Conservation (phyloP, 495 filamentous ascomycete genomes). For the Ramalina peruviana region DNA sequence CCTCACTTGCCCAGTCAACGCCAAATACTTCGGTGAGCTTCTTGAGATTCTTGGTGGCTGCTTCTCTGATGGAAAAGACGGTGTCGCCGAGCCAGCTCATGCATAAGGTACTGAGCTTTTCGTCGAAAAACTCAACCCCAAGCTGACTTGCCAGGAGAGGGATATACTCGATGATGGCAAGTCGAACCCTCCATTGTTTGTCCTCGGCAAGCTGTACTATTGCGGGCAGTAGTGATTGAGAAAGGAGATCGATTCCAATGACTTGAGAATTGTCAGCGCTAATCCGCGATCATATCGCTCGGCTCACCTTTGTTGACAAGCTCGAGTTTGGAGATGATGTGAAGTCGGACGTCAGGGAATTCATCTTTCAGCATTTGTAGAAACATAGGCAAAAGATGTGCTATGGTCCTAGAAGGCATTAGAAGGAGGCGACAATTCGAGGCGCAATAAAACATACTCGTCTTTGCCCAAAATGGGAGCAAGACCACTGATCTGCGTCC, state of each 20-base stretch:
- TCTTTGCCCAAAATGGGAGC: conserved; percentile 96
- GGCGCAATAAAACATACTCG: conserved; percentile 47
- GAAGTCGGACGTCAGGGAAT: conserved; percentile 91
- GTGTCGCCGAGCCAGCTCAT: conserved; percentile 99
- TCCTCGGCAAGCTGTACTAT: conserved; percentile 96
- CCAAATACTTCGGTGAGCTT: conserved; percentile 98
- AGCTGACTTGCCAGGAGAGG: conserved; percentile 90
- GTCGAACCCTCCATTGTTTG: conserved; percentile 96
- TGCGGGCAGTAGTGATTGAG: conserved; percentile 91
- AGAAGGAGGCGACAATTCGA: not conserved
- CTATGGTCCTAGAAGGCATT: too few relatives aligned
- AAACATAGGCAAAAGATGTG: conserved; percentile 97
- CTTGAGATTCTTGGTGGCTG: conserved; percentile 90
- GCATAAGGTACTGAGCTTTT: conserved; percentile 86
- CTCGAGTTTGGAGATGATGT: conserved; percentile 98
- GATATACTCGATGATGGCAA: conserved; percentile 98
- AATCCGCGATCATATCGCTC: conserved; percentile 5
- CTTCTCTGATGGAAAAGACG: conserved; percentile 95
- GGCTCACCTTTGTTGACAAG: conserved; percentile 81
- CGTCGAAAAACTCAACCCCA: conserved; percentile 95
- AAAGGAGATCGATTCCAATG: conserved; percentile 93
- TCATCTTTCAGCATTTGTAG: conserved; percentile 99
- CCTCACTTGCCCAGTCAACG: conserved; percentile 92
- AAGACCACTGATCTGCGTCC: conserved; percentile 92
- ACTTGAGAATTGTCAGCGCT: conserved; percentile 36